Evolutionary conservation across 768 basidiomycete species (phyloP), one percentile per base, ranked within the genome.

Genomic region (Suillus hirtellus): DNA sequence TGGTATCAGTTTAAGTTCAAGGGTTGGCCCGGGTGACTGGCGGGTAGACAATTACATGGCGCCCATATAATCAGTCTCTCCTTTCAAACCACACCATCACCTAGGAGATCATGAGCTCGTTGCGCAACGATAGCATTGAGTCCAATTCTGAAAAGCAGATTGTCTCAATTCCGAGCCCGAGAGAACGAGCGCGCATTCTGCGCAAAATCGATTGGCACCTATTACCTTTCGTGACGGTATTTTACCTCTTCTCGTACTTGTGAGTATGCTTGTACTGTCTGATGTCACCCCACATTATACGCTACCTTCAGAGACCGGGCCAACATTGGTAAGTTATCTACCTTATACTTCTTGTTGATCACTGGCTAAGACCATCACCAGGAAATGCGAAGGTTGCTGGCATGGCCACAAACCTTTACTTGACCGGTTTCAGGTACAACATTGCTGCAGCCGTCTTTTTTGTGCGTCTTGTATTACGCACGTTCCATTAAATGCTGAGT

Each of bases 231-330:
- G 75, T 82, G 43, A 80, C 80, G 2, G 60, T 80, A 49, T 68
- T 83, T 14, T 82, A 80, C 63, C 72, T 83, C 35, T 71, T 81
- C 55, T 81, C 80, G 7, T 83, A 82, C 67, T 68, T 83, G 79
- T 82, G 64, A 73, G 81, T 76, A 24, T 21, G 14, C 12, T 1
- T 31, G n/a, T 31, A 31, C 10, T 54, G 12, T 43, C 3, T 27
- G 56, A 34, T 19, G 15, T 38, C 53, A 35, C 65, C 11, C 3
- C 6, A 59, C 4, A 2, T 35, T 35, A 21, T 11, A 24, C 44
- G 46, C 21, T 56, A 17, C 52, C 14, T 53, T n/a, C 58, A 80
- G 79, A 42, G 82, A 82, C 68, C 77, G 81, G 19, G 70, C 77
- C 50, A 83, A 82, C 67, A 68, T 83, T 52, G 82, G 81, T 62